Conservation (phyloP, 2,329 filamentous ascomycete species). For the Grosmannia huntii region DNA sequence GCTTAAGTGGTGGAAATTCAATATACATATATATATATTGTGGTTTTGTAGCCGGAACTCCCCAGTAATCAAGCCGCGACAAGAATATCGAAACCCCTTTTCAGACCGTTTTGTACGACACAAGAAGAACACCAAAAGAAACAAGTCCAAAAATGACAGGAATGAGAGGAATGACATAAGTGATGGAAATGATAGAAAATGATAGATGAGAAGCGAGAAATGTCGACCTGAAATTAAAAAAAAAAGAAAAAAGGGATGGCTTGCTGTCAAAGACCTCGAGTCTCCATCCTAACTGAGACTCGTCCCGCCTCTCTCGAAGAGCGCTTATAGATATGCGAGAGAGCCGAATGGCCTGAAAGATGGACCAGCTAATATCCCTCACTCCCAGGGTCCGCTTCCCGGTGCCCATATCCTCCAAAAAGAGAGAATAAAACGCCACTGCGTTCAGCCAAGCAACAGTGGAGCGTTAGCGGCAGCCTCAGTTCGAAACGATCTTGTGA, state of each 20-base stretch:
- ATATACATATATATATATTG: not conserved
- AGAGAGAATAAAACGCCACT: not conserved
- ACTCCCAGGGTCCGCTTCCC: not conserved
- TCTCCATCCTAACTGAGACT: not conserved
- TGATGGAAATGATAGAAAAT: not conserved
- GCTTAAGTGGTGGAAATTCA: not conserved
- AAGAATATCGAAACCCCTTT: not conserved
- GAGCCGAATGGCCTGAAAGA: not conserved
- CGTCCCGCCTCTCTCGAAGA: not conserved
- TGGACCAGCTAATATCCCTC: not conserved
- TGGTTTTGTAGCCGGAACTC: not conserved
- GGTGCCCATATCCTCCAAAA: not conserved
- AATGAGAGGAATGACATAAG: not conserved
- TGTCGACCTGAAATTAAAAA: not conserved
- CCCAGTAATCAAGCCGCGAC: not conserved
- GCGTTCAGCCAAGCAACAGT: not conserved
- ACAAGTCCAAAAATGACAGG: not conserved
- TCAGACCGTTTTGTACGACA: not conserved
- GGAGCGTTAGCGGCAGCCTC: not conserved
- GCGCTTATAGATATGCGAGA: not conserved
- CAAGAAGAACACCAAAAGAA: not conserved
- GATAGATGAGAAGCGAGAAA: not conserved
- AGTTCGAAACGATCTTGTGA: not conserved
- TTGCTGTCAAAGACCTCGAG: not conserved
- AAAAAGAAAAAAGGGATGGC: not conserved